Evolutionary conservation across 1,139 yeast genomes (phyloP).

Genomic region (Yamadazyma conglobata): DNA sequence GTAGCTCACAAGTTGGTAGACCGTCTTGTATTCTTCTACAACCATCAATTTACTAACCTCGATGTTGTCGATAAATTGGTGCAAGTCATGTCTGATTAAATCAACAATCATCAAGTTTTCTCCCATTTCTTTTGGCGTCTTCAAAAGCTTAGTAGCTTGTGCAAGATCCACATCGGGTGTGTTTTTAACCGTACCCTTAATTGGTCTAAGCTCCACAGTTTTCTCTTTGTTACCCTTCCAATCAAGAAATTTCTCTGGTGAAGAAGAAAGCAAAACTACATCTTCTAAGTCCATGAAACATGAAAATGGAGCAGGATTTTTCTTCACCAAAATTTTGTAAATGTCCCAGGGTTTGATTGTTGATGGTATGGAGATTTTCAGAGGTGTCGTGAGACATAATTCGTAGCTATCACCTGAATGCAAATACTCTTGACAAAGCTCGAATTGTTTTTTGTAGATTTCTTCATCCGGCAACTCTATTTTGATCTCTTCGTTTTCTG

Average conservation of each 20-base stretch:
- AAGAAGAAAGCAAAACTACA: conserved; percentile 72
- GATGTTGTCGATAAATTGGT: conserved; percentile 64
- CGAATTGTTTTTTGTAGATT: conserved; percentile 54
- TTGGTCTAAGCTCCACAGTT: conserved; percentile 80
- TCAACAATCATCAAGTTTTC: conserved; percentile 98
- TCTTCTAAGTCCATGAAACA: conserved; percentile 76
- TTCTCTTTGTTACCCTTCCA: conserved; percentile 50
- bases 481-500: conserved; percentile 20
- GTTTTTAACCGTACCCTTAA: conserved; percentile 90
- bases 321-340: conserved; percentile 64
- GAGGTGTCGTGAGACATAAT: conserved; percentile 81
- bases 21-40: conserved; percentile 90
- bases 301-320: conserved; percentile 92
- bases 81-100: conserved; percentile 86
- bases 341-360: conserved; percentile 67
- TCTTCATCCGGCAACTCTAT: conserved; percentile 54
- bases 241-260: conserved; percentile 88
- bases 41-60: conserved; percentile 77
- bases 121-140: conserved; percentile 90
- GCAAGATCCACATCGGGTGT: conserved; percentile 47
- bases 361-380: conserved; percentile 52
- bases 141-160: conserved; percentile 61
- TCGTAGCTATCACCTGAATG: conserved; percentile 91
- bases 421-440: conserved; percentile 63
- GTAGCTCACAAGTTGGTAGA: conserved; percentile 87